These are phyloP conservation scores for Dioszegia aurantiaca DNA, from an alignment of 768 basidiomycete genomes.

Conservation along the genomic window DNA sequence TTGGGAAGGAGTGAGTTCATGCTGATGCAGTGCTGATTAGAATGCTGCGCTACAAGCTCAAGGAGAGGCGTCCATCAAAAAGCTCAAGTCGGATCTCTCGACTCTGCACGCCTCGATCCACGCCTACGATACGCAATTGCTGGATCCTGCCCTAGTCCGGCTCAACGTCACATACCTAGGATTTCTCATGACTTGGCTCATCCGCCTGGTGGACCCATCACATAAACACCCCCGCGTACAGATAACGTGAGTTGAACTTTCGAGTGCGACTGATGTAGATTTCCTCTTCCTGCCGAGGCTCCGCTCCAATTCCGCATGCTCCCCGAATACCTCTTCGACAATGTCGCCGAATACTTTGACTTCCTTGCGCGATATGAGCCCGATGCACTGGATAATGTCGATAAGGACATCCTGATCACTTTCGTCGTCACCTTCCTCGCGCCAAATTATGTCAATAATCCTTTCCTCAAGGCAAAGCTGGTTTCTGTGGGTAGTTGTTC, in stretches of 20 bases:
- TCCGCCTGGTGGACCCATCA: conserved; percentile 79
- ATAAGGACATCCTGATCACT: conserved; percentile 78
- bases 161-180: conserved; percentile 77
- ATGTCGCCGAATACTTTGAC: conserved; percentile 82
- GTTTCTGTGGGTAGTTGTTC: conserved; percentile 66
- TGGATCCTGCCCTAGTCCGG: conserved; percentile 79
- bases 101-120: conserved; percentile 70
- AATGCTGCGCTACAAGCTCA: conserved; percentile 73
- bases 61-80: conserved; percentile 71
- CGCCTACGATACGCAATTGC: conserved; percentile 77
- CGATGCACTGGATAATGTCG: conserved; percentile 75
- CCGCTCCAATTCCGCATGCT: conserved; percentile 80
- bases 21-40: conserved; percentile 15
- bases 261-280: conserved; percentile 54
- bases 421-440: conserved; percentile 90
- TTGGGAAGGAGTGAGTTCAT: conserved; percentile 71
- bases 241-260: conserved; percentile 61
- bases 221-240: conserved; percentile 69
- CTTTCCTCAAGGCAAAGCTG: conserved; percentile 92
- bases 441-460: conserved; percentile 98
- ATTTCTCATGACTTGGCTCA: conserved; percentile 90
- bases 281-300: conserved; percentile 81
- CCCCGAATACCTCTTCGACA: conserved; percentile 91
- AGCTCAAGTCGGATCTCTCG: conserved; percentile 71
- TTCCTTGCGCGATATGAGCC: conserved; percentile 78